Base-by-base conservation (phyloP, 331 rosid genomes). In the Erythrophleum ivorense region DNA sequence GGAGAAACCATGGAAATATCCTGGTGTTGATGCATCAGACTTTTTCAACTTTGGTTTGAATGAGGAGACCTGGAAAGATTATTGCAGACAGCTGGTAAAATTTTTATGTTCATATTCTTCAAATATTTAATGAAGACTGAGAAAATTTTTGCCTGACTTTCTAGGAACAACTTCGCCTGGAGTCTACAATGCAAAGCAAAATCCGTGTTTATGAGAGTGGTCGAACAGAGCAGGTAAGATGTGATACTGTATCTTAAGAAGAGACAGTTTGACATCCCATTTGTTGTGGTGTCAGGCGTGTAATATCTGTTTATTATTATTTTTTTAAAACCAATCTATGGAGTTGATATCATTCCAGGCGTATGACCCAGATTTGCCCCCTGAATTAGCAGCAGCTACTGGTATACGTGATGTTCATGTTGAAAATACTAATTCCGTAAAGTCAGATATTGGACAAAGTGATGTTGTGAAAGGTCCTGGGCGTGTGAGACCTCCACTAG, bases 121-220 rank as follows among this genome's bases (percentile, higher is more conserved):
- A 50, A 74, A 70, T 68, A 13, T 64, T 83, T 46, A 50, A 50
- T 71, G 79, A 69, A 77, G 54, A 21, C 48, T 83, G 40, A 86
- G 73, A 80, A 13, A 52, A 60, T n/a, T 45, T 15, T 75, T 78
- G 71, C 8, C 7, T 73, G 66, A 40, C 65, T 82, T 78, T 85
- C 48, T 86, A 96, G 99, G 99, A 96, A 84, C 99, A 92, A 86
- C 92, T 94, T 29, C 99, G 99, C 80, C 80, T 96, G 85, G 99
- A 96, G 90, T 89, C 97, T 79, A 96, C 99, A 7, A 96, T 96
- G 99, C 99, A 96, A 89, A 94, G 97, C 91, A 96, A 91, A 86
- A 96, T 96, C 80, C 97, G 97, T 31, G 99, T 96, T 62, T 94
- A 96, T 19, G 99, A 96, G 86, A 94, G 99, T 89, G 98, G 97